These are phyloP conservation scores for Zizania palustris DNA, from an alignment of 202 grass and related monocot species.

Conservation along the genomic window DNA sequence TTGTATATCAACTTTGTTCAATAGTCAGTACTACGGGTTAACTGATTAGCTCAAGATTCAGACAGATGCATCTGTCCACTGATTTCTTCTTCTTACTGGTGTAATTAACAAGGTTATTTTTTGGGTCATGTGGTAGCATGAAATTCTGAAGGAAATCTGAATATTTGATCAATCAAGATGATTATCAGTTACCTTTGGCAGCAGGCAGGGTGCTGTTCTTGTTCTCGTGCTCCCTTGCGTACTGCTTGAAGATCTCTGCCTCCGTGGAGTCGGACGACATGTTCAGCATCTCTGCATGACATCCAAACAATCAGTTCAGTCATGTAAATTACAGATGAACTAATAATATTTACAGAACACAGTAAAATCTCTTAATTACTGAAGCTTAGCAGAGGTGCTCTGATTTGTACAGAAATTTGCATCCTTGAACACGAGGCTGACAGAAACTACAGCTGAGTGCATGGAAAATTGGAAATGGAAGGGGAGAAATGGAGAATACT, in stretches of 20 bases:
- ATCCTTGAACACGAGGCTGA: no score
- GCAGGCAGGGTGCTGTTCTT: constrained; percentile 36
- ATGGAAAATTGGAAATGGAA: no score
- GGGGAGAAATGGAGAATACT: no score
- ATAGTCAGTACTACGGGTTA: no score
- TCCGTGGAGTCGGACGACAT: constrained; percentile 42
- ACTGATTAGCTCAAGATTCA: no score
- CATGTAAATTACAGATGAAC: not conserved
- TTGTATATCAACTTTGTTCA: no score
- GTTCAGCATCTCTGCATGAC: constrained; percentile 47
- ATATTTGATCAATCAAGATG: not conserved
- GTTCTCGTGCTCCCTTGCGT: constrained; percentile 49
- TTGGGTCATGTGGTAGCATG: not conserved
- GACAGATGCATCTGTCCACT: no score
- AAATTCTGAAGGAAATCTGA: no score
- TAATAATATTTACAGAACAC: not conserved
- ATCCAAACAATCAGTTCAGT: not conserved
- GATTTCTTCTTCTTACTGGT: not conserved
- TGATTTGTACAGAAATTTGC: not conserved
- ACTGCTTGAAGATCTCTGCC: constrained; percentile 56
- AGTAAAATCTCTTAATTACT: not conserved
- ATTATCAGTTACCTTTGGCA: constrained; percentile 14
- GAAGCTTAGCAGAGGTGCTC: not conserved
- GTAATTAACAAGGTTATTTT: not conserved
- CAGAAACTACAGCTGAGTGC: no score